A percentile compares a stretch with the other conserved stretches of the same genome.
Conservation (phyloP, 2,329 filamentous ascomycete species). For the Cladobotryum mycophilum region DNA sequence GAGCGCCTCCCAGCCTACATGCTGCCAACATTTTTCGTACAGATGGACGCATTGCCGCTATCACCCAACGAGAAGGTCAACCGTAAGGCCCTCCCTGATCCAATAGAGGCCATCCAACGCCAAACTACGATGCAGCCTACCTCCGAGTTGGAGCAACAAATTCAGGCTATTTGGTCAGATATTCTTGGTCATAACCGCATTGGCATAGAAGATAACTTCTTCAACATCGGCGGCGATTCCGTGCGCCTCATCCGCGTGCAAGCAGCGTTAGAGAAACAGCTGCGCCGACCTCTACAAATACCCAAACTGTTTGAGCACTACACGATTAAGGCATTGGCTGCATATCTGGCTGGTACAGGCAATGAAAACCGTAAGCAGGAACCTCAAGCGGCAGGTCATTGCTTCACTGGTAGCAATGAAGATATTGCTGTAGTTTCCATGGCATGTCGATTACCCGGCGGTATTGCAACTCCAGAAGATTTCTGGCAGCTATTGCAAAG, state of each 20-base stretch:
- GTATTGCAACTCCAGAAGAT: constrained; percentile 29
- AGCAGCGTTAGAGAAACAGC: constrained; percentile 9
- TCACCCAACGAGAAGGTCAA: constrained; percentile 15
- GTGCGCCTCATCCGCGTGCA: constrained; percentile 14
- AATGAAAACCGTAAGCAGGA: too few relatives aligned
- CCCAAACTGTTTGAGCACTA: too few relatives aligned
- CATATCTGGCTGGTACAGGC: too few relatives aligned
- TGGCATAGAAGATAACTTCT: constrained; percentile 16
- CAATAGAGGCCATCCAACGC: not conserved
- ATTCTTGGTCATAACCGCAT: constrained; percentile 14
- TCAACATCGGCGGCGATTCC: constrained; percentile 18
- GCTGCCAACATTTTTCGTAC: constrained; percentile 12
- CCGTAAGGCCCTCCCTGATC: constrained; percentile 15
- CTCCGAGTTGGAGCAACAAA: too few relatives aligned
- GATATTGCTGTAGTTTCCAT: constrained; percentile 35
- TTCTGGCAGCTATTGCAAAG: constrained; percentile 34
- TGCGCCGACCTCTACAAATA: not conserved
- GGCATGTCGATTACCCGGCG: constrained; percentile 35
- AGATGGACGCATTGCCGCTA: constrained; percentile 12
- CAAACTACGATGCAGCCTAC: too few relatives aligned
- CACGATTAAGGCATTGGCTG: too few relatives aligned
- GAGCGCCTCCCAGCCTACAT: too few relatives aligned
- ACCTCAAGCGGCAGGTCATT: too few relatives aligned
- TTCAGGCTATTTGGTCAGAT: too few relatives aligned
- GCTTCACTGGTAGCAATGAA: not conserved